Evolutionary conservation across 495 filamentous ascomycete species (phyloP).

Genomic region (Mytilinidion resinicola): DNA sequence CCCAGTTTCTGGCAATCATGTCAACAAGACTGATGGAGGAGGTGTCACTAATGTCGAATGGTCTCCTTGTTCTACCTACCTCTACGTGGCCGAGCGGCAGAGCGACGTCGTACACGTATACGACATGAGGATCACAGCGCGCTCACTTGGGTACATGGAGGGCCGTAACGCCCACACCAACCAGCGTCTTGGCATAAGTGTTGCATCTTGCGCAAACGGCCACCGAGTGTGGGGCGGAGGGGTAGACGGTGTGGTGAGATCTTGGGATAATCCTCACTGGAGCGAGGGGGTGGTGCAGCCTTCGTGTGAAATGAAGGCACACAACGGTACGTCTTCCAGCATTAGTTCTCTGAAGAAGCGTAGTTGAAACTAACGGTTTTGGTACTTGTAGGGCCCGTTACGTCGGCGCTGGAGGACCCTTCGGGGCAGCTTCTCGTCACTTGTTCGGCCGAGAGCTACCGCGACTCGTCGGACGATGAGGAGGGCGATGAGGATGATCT

Average conservation of each 20-base stretch:
- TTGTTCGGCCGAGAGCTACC: background rate
- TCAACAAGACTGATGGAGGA: conserved; percentile 47
- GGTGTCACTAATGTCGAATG: conserved; percentile 72
- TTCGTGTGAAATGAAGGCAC: conserved; percentile 30
- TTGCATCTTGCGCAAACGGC: conserved; percentile 45
- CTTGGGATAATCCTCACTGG: conserved; percentile 55
- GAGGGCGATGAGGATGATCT: background rate
- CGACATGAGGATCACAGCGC: conserved; percentile 70
- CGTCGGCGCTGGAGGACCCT: background rate
- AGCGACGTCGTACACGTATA: conserved; percentile 70
- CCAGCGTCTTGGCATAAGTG: conserved; percentile 72
- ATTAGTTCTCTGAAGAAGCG: too few relatives aligned
- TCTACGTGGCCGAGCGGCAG: conserved; percentile 79
- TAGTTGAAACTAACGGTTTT: background rate
- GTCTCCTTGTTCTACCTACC: conserved; percentile 81
- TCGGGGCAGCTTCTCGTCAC: background rate
- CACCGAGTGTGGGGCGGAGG: conserved; percentile 83
- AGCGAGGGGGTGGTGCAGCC: conserved; percentile 41
- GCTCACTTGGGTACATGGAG: conserved; percentile 60
- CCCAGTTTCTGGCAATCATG: conserved; percentile 32
- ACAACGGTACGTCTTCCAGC: conserved; percentile 25
- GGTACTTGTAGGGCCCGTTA: background rate
- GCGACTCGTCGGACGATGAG: background rate
- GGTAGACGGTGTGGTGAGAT: conserved; percentile 65
- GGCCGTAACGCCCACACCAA: conserved; percentile 67